phyloP scores from a whole-genome alignment of 1,284 basidiomycete species.

The Cutaneotrichosporon sp. region DNA sequence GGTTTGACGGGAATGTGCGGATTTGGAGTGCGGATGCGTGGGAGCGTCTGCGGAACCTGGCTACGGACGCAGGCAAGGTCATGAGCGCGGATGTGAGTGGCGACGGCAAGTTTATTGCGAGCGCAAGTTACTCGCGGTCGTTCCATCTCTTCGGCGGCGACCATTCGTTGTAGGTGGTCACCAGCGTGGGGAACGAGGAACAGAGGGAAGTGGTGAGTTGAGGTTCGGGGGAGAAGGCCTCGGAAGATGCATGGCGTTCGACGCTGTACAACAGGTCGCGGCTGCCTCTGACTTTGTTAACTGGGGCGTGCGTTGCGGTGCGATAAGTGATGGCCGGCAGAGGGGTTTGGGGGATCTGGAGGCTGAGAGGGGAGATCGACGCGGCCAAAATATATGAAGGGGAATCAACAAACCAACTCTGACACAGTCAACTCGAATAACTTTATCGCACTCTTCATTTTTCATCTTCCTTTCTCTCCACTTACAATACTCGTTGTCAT shows the following conservation, averaged over 20 bases:
- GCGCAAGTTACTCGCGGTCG: conserved; percentile 85
- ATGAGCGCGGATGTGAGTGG: conserved; percentile 91
- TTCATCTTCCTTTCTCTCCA: too few species aligned
- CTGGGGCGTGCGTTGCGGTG: too few species aligned
- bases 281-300: not conserved
- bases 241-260: not conserved
- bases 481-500: not conserved
- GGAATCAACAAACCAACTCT: too few species aligned
- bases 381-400: too few species aligned
- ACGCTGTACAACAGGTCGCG: not conserved
- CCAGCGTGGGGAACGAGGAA: not conserved
- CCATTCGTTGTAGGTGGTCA: conserved; percentile 35
- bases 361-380: too few species aligned
- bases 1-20: conserved; percentile 93
- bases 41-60: conserved; percentile 80
- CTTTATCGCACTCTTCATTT: too few species aligned
- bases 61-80: conserved; percentile 92
- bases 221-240: not conserved
- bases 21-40: conserved; percentile 98
- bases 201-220: not conserved
- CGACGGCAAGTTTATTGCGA: conserved; percentile 78
- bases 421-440: too few species aligned
- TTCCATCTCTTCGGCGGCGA: conserved; percentile 83
- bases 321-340: too few species aligned
- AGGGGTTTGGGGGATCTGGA: too few species aligned